Base-by-base conservation (phyloP, 495 filamentous ascomycete genomes). In the Aspergillus taichungensis region DNA sequence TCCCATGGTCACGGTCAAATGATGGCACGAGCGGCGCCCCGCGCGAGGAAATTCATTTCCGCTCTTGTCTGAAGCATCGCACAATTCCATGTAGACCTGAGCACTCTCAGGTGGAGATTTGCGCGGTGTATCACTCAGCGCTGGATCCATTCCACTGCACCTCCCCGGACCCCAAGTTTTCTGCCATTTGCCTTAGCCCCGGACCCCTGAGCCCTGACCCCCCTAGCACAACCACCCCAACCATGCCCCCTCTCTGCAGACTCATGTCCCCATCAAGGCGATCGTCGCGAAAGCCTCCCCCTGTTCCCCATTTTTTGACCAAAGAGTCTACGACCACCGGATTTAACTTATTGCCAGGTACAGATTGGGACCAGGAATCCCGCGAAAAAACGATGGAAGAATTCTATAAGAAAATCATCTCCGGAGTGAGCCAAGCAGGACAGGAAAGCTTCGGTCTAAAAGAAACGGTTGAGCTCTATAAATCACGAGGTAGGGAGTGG, bases 351-450 rank as follows among this genome's bases (percentile, higher is more conserved):
- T 41, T 36, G 56, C 43, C 55, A 71, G 67, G 58, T 56, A 61
- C 73, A 80, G 85, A 77, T 44, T 89, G 79, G 76, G 84, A 94
- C 61, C 77, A 80, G 45, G 78, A 85, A 41, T 69, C 68, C 47
- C 73, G 77, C 38, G 72, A 91, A 47, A 75, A 79, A 44, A 66
- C 74, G 27, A 76, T 92, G 60, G 82, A 88, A 46, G 64, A 67
- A 3, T 63, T 86, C 47, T 80, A 81, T 49, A 65, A 70, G 13
- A 53, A 63, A 3, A 64, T 94, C 36, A 76, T 79, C 48, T 66
- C 78, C 34, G 73, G 76, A n/a, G 67, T 94, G 54, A 76, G 74
- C 24, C 64, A 71, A 9, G 76, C 80, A 7, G 73, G 75, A 5
- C 74, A 75, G 13, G 80, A 83, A 45, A 77, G 72, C 51, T 77